Conservation (phyloP, 495 filamentous ascomycete species). For the Talaromyces wortmannii region DNA sequence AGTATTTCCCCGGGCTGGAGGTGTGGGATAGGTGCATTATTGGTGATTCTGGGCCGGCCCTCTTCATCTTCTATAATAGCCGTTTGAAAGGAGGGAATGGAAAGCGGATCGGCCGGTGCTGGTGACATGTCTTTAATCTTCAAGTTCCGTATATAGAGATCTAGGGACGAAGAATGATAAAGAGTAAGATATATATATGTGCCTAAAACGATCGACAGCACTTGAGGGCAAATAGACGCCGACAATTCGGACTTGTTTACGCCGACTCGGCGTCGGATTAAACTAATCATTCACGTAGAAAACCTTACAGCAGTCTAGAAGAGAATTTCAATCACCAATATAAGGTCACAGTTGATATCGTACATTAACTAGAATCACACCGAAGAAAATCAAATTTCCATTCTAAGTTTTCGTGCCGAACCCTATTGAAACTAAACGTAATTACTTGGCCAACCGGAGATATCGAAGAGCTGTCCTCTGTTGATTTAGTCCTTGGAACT, state of each 20-base stretch:
- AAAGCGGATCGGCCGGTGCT: neutral
- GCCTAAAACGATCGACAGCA: neutral
- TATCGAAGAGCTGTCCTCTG: too few species aligned
- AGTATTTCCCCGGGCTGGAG: slow-evolving; percentile 15
- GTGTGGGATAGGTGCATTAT: slow-evolving; percentile 11
- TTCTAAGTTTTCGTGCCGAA: too few species aligned
- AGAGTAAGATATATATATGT: neutral
- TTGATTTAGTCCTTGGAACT: neutral
- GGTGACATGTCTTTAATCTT: too few species aligned
- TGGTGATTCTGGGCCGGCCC: neutral
- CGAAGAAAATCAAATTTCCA: too few species aligned
- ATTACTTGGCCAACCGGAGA: too few species aligned
- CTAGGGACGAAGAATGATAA: too few species aligned
- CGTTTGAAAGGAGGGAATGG: neutral
- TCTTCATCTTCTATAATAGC: neutral
- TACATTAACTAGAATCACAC: neutral
- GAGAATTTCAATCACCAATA: too few species aligned
- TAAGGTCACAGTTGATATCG: neutral
- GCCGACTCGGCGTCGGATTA: neutral
- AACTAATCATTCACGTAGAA: neutral
- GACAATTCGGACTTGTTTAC: neutral
- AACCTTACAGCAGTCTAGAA: neutral
- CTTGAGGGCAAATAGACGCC: neutral
- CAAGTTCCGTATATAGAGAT: too few species aligned
- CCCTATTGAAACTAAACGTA: too few species aligned